A percentile compares a stretch with the other conserved stretches of the same genome.
These are phyloP conservation scores for Aspergillus eucalypticola DNA, from an alignment of 2,329 filamentous ascomycete species.

Conservation along the genomic window DNA sequence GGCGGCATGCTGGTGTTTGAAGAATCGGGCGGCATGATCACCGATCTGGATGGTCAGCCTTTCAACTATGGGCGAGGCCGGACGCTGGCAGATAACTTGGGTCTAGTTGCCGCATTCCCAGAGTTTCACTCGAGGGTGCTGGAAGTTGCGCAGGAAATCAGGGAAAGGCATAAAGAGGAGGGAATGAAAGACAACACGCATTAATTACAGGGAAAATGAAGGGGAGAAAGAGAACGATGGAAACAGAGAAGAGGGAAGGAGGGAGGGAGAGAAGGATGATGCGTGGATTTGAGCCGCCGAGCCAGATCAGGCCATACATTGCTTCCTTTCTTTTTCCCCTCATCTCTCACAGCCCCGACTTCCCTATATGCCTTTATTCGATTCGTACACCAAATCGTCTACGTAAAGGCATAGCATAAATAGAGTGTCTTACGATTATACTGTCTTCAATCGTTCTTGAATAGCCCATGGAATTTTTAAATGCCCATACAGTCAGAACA, in stretches of 20 bases:
- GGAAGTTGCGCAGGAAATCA: conserved; percentile 1
- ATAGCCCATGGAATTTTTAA: conserved; percentile 5
- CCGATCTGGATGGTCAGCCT: conserved; percentile 11
- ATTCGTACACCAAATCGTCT: no score
- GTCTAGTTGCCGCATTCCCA: conserved; percentile 11
- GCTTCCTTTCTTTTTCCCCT: no score
- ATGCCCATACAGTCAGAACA: conserved; percentile 16
- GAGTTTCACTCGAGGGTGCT: conserved; percentile 8
- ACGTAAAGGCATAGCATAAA: neutral
- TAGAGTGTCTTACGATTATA: neutral
- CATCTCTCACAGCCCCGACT: no score
- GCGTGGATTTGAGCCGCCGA: no score
- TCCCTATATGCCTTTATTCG: no score
- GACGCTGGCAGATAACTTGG: conserved; percentile 7
- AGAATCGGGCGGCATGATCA: conserved; percentile 13
- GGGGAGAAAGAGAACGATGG: neutral
- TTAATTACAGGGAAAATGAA: neutral
- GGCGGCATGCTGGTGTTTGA: conserved; percentile 14
- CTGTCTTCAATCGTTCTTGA: neutral
- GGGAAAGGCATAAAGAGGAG: neutral
- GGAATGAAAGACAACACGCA: neutral
- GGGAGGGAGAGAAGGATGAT: neutral
- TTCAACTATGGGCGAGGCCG: conserved; percentile 10
- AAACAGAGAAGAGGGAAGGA: neutral
- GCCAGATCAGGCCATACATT: no score